phyloP scores from a whole-genome alignment of 768 basidiomycete genomes.

The Suillus decipiens region DNA sequence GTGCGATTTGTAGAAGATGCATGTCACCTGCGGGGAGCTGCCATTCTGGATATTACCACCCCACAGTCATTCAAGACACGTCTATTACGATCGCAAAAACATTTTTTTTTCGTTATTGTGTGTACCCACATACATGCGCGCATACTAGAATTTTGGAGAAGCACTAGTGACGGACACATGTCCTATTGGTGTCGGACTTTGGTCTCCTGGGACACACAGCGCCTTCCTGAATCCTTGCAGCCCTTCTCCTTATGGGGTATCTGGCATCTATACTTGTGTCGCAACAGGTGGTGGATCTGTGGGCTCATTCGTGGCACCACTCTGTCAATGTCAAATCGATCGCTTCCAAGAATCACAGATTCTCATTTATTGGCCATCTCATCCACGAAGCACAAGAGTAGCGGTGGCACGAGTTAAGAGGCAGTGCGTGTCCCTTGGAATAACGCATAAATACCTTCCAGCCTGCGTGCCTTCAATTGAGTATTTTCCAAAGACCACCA shows the following conservation, averaged over 20 bases:
- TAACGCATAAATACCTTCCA: slow-evolving; percentile 21
- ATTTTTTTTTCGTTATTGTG: background rate
- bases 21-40: background rate
- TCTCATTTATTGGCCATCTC: background rate
- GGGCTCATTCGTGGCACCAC: slow-evolving; percentile 14
- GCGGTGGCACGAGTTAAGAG: slow-evolving; percentile 9
- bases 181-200: background rate
- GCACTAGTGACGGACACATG: background rate
- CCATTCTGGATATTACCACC: background rate
- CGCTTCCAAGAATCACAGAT: slow-evolving; percentile 15
- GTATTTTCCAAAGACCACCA: background rate
- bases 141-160: background rate
- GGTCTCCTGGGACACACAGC: background rate
- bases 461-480: background rate
- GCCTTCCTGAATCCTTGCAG: background rate
- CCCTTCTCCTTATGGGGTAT: slow-evolving; percentile 13
- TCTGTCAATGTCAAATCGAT: slow-evolving; percentile 3
- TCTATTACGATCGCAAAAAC: background rate
- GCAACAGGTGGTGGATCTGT: slow-evolving; percentile 10
- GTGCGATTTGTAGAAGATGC: background rate
- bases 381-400: slow-evolving; percentile 8
- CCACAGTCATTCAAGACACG: background rate
- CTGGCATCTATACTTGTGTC: slow-evolving; percentile 4
- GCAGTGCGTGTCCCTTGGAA: slow-evolving; percentile 1
- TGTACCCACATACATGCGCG: background rate